phyloP scores from a whole-genome alignment of 495 filamentous ascomycete genomes.

The Penicillium canescens region DNA sequence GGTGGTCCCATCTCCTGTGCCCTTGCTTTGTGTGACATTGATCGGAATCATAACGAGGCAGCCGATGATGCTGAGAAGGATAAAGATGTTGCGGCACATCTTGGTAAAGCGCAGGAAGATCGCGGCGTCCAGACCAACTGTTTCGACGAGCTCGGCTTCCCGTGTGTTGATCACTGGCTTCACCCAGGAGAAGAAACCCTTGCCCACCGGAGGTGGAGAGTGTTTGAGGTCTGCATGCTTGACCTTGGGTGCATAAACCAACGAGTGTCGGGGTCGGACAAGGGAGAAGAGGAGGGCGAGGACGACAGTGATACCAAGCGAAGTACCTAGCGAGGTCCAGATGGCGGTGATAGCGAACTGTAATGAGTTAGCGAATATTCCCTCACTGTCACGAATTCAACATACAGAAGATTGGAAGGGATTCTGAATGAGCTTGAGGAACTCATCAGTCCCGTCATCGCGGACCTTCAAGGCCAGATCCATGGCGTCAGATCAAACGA shows the following conservation, averaged over 20 bases:
- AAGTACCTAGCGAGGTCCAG: conserved; percentile 78
- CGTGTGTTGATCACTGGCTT: conserved; percentile 71
- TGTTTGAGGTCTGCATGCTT: conserved; percentile 92
- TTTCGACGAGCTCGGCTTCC: conserved; percentile 72
- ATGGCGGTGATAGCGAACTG: conserved; percentile 66
- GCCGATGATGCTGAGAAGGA: conserved; percentile 69
- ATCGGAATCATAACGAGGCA: conserved; percentile 81
- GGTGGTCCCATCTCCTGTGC: conserved; percentile 21
- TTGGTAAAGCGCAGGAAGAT: conserved; percentile 85
- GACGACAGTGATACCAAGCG: conserved; percentile 68
- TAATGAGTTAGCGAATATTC: conserved; percentile 7
- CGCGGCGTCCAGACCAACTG: conserved; percentile 85
- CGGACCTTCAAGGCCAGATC: conserved; percentile 27
- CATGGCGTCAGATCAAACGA: conserved; percentile 24
- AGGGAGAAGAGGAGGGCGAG: conserved; percentile 82
- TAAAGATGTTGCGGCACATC: conserved; percentile 92
- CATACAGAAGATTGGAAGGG: conserved; percentile 49
- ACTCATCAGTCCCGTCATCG: conserved; percentile 30
- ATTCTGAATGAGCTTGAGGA: conserved; percentile 48
- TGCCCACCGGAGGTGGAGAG: conserved; percentile 86
- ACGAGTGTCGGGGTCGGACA: conserved; percentile 82
- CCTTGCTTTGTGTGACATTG: conserved; percentile 60
- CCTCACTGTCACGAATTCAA: neutral
- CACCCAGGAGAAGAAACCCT: conserved; percentile 83
- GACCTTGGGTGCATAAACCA: conserved; percentile 92